phyloP scores from a whole-genome alignment of 495 filamentous ascomycete genomes.

The Hypoxylon perforatum region DNA sequence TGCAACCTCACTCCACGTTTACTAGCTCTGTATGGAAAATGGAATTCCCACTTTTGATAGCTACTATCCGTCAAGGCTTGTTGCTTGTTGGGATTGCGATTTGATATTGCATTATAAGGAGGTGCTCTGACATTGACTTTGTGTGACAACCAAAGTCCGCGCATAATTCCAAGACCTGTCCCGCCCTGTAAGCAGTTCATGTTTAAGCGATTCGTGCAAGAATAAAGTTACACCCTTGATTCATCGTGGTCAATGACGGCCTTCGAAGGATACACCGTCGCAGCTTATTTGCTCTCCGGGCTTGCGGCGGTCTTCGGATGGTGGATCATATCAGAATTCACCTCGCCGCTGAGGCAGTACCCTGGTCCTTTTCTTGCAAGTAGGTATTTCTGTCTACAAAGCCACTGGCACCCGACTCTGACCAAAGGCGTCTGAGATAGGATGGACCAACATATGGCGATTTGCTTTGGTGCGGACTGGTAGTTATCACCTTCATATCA shows the following conservation, averaged over 20 bases:
- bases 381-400: constrained; percentile 16
- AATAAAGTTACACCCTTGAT: neutral
- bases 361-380: constrained; percentile 53
- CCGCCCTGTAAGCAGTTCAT: neutral
- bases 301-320: neutral
- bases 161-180: too few relatives aligned
- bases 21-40: too few relatives aligned
- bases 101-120: too few relatives aligned
- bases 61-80: too few relatives aligned
- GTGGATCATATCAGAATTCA: neutral
- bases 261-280: neutral
- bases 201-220: neutral
- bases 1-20: too few relatives aligned
- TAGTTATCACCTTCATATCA: constrained; percentile 38
- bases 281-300: neutral
- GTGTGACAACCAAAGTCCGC: too few relatives aligned
- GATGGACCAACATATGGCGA: constrained; percentile 55
- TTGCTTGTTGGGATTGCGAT: too few relatives aligned
- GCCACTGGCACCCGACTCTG: neutral
- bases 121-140: too few relatives aligned
- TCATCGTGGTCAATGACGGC: neutral
- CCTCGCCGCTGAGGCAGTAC: constrained; percentile 45
- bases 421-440: constrained; percentile 6
- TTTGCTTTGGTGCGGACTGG: constrained; percentile 42
- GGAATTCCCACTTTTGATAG: too few relatives aligned